phyloP scores from a whole-genome alignment of 1,139 yeast species.

The Diutina pseudorugosa region DNA sequence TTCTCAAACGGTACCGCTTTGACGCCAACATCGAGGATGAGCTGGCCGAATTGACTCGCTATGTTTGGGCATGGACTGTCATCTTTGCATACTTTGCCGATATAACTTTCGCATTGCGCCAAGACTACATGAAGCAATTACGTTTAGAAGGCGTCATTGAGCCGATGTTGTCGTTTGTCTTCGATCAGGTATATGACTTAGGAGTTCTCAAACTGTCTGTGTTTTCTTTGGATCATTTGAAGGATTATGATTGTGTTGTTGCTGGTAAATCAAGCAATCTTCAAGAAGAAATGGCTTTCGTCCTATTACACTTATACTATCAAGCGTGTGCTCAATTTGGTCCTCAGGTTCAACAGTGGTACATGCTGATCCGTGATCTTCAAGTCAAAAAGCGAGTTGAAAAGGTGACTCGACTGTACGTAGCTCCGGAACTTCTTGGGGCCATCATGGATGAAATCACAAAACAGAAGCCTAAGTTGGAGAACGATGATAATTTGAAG shows the following conservation, averaged over 20 bases:
- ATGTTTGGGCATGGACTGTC: constrained; percentile 62
- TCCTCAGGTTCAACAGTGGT: constrained; percentile 64
- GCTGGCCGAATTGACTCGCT: constrained; percentile 23
- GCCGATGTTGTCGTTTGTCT: constrained; percentile 35
- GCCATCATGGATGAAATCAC: constrained; percentile 44
- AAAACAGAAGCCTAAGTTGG: constrained; percentile 1
- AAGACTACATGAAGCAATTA: constrained; percentile 47
- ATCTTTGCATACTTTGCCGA: constrained; percentile 52
- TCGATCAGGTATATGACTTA: constrained; percentile 32
- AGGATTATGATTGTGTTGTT: constrained; percentile 6
- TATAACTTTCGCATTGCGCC: constrained; percentile 53
- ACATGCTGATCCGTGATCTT: constrained; percentile 43
- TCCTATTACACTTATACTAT: constrained; percentile 46
- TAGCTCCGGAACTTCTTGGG: constrained; percentile 54
- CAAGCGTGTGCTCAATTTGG: constrained; percentile 49
- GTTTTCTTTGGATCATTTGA: not conserved
- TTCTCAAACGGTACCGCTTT: constrained; percentile 4
- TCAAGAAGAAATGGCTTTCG: constrained; percentile 18
- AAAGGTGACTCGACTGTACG: constrained; percentile 42
- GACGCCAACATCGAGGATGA: constrained; percentile 13
- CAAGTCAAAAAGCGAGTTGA: constrained; percentile 49
- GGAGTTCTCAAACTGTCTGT: constrained; percentile 10
- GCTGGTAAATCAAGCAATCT: constrained; percentile 6
- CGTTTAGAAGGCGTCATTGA: constrained; percentile 34
- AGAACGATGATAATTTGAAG: constrained; percentile 42